These are phyloP conservation scores for Rhizopogon roseolus DNA, from an alignment of 768 basidiomycete genomes.

Conservation along the genomic window DNA sequence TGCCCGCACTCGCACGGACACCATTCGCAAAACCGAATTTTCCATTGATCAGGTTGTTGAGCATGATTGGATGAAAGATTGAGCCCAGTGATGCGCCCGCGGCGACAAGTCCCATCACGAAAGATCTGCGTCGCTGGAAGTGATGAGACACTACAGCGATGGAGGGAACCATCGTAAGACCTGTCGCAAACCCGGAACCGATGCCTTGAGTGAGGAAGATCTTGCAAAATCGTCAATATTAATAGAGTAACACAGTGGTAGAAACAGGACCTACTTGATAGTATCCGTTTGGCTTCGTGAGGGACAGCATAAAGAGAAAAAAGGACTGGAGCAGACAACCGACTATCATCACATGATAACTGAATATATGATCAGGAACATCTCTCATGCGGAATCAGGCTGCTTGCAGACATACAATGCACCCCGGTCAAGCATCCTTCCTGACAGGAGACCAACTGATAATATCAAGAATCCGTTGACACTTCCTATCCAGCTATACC, in stretches of 20 bases:
- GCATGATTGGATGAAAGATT: constrained; percentile 21
- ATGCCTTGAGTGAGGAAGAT: constrained; percentile 43
- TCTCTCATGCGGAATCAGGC: neutral
- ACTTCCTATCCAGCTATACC: constrained; percentile 41
- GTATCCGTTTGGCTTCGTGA: constrained; percentile 30
- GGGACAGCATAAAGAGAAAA: constrained; percentile 41
- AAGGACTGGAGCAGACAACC: constrained; percentile 39
- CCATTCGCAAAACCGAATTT: constrained; percentile 34
- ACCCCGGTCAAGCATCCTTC: constrained; percentile 47
- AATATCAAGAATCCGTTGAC: constrained; percentile 41
- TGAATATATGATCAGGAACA: constrained; percentile 8
- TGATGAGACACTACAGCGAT: constrained; percentile 41
- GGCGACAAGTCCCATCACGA: constrained; percentile 41
- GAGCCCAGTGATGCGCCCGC: constrained; percentile 30
- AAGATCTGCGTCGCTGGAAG: constrained; percentile 33
- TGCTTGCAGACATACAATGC: constrained; percentile 36
- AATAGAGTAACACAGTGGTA: neutral
- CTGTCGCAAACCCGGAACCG: constrained; percentile 37
- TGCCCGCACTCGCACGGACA: constrained; percentile 39
- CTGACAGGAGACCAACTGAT: constrained; percentile 41
- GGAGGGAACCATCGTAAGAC: constrained; percentile 41
- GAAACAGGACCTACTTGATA: constrained; percentile 25
- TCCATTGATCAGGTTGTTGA: constrained; percentile 18
- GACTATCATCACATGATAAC: constrained; percentile 38
- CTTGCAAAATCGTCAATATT: constrained; percentile 12